Base-by-base conservation (phyloP, 2,329 filamentous ascomycete genomes). In the Pseudogymnoascus sp. region DNA sequence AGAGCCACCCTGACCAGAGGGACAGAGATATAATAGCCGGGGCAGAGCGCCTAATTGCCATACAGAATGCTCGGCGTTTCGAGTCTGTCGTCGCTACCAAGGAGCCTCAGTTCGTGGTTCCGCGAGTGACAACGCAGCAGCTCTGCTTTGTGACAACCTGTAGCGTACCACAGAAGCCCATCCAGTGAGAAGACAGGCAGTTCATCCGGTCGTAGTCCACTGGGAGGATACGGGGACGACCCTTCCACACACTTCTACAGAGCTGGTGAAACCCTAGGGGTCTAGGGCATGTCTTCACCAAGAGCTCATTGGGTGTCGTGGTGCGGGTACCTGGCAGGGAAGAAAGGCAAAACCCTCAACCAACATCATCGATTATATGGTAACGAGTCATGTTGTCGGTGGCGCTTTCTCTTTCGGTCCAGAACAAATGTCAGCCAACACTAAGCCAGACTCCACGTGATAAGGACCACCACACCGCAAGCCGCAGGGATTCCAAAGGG, bases 261-360 rank as follows among this genome's bases (percentile, higher is more conserved):
- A 52, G 45, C n/a, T 52, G 45, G 45, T 52, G 45, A 52, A 30
- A 48, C 41, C 41, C 41, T 48, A 48, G 41, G 41, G 41, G 23
- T 48, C 41, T 28, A 48, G n/a, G 41, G 23, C 41, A 18, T 26
- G 4, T 28, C 12, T 9, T 28, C 41, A 30, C 6, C 0, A 15
- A 18, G n/a, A 18, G 26, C n/a, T 52, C 45, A 52, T 30, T 52
- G 45, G 45, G n/a, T 28, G 45, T n/a, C 10, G 45, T 52, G 23
- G 45, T 52, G 45, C 45, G 45, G 45, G 45, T 52, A 52, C 45
- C 45, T 52, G 45, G 26, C 45, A 48, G n/a, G 41, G 41, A 48
- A 48, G 41, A 48, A 48, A 48, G 8, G 9, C 5, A 2, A 28
- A 13, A 30, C 19, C 1, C 6, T 48, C 41, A 18, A 48, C 41